Conservation (phyloP, 139 green algal genomes). For the Picochlorum sp. region DNA sequence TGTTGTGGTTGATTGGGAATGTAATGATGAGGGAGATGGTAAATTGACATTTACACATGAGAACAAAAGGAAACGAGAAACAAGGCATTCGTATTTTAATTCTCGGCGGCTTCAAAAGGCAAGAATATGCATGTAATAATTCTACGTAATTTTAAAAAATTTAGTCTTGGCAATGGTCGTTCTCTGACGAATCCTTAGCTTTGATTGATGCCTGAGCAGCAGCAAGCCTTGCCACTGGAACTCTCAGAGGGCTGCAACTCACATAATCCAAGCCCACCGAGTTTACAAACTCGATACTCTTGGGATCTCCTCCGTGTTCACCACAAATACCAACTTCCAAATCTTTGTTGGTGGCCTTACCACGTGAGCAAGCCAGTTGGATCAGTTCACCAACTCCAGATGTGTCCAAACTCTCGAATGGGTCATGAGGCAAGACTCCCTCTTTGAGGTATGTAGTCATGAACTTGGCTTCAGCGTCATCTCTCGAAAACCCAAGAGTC, state of each 20-base stretch:
- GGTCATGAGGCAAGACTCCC: constrained; percentile 62
- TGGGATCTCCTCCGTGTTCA: constrained; percentile 83
- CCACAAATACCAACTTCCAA: constrained; percentile 83
- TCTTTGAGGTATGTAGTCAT: constrained; percentile 61
- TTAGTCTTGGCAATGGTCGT: constrained; percentile 16
- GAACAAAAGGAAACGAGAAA: neutral
- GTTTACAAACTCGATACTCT: constrained; percentile 69
- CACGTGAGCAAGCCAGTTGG: constrained; percentile 59
- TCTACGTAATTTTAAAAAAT: neutral
- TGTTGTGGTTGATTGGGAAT: constrained; percentile 37
- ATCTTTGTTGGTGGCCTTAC: constrained; percentile 44
- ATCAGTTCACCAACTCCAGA: constrained; percentile 83
- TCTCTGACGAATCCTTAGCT: constrained; percentile 2
- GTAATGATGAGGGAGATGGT: constrained; percentile 19
- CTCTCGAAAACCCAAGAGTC: constrained; percentile 70
- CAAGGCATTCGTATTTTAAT: constrained; percentile 50
- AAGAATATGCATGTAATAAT: neutral
- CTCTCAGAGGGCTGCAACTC: constrained; percentile 77
- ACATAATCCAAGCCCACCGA: constrained; percentile 71
- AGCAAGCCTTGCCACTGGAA: constrained; percentile 82
- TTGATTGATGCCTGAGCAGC: constrained; percentile 71
- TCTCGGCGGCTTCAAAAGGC: constrained; percentile 45
- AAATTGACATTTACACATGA: too few species aligned
- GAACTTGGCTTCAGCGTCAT: constrained; percentile 83
- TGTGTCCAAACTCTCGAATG: constrained; percentile 75